Evolutionary conservation across 129 eudicot genomes (phyloP).

Genomic region (Erigeron canadensis): DNA sequence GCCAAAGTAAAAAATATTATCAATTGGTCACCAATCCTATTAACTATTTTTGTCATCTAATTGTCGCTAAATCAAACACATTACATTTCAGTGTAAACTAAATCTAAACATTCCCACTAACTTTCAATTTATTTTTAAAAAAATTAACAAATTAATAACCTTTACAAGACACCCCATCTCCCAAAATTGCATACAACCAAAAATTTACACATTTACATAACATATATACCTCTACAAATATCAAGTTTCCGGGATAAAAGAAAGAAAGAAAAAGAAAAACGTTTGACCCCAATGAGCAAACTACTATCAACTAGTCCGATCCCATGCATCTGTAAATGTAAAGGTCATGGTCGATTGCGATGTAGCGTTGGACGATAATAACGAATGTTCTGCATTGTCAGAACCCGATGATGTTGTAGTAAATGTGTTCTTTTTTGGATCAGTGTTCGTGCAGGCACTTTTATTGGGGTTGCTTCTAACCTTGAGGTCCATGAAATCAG

Average conservation of each 20-base stretch:
- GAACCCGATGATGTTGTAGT: constrained; percentile 49
- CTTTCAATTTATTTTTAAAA: constrained; percentile 10
- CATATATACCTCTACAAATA: constrained; percentile 27
- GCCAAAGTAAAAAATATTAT: too few species aligned
- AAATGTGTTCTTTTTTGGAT: constrained; percentile 26
- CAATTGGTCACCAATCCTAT: too few species aligned
- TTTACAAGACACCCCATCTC: constrained; percentile 16
- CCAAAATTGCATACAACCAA: neutral
- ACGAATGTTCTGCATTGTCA: constrained; percentile 37
- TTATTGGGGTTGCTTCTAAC: constrained; percentile 45
- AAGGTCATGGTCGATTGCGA: constrained; percentile 64
- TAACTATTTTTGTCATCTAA: neutral
- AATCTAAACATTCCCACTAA: constrained; percentile 9
- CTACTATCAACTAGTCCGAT: constrained; percentile 36
- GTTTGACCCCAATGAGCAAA: neutral
- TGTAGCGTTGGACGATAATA: constrained; percentile 44
- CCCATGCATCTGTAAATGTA: constrained; percentile 59
- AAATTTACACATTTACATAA: constrained; percentile 30
- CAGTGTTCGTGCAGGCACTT: constrained; percentile 20
- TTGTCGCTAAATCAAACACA: neutral
- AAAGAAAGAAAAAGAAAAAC: neutral
- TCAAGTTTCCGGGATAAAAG: neutral
- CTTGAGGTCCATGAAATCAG: constrained; percentile 88
- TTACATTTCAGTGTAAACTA: neutral
- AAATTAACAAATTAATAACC: constrained; percentile 14